These are phyloP conservation scores for Dillenia turbinata DNA, from an alignment of 164 flowering plant genomes.

Conservation along the genomic window DNA sequence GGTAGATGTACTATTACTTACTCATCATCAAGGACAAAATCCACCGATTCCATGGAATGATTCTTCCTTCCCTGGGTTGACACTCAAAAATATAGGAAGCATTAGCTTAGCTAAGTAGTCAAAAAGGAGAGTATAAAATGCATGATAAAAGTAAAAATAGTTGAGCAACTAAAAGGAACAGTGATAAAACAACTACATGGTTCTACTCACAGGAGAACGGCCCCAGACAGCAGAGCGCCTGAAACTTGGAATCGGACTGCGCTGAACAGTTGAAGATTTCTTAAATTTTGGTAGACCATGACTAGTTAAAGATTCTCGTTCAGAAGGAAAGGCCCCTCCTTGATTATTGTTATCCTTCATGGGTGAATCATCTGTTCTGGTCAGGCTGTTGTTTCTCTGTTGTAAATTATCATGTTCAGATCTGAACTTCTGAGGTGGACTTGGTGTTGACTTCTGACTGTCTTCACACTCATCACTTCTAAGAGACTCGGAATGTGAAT, in stretches of 20 bases:
- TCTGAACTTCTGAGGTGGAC: constrained; percentile 17
- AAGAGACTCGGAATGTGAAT: constrained; percentile 30
- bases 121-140: neutral
- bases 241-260: constrained; percentile 22
- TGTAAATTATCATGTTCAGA: constrained; percentile 19
- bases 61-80: constrained; percentile 69
- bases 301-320: constrained; percentile 16
- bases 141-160: constrained; percentile 1
- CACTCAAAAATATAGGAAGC: neutral
- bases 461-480: constrained; percentile 21
- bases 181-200: constrained; percentile 3
- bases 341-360: neutral
- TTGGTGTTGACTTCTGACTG: constrained; percentile 16
- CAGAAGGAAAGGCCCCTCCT: constrained; percentile 17
- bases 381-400: constrained; percentile 6
- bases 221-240: constrained; percentile 53
- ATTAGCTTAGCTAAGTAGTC: neutral
- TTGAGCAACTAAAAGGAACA: neutral
- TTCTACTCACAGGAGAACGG: constrained; percentile 67
- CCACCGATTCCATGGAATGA: constrained; percentile 80
- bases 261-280: constrained; percentile 26
- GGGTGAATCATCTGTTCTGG: constrained; percentile 1
- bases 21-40: constrained; percentile 56
- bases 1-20: constrained; percentile 53
- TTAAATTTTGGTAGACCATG: constrained; percentile 11